Conservation (phyloP, 2,329 filamentous ascomycete species). For the Elsinoe fawcettii region DNA sequence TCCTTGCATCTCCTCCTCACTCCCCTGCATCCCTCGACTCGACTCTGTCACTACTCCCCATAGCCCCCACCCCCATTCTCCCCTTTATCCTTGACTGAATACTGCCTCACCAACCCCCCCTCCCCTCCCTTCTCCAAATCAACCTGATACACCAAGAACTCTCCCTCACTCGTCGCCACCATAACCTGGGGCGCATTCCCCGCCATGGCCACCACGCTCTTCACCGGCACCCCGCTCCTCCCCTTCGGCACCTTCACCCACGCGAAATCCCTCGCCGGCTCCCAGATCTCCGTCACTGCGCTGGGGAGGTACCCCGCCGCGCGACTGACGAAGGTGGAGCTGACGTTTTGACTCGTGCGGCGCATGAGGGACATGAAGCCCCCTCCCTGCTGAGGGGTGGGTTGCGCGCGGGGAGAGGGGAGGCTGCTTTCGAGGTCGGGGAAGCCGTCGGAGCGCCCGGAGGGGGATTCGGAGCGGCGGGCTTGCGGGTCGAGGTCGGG, state of each 20-base stretch:
- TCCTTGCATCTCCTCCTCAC: not conserved
- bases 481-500: conserved; percentile 23
- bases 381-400: conserved; percentile 45
- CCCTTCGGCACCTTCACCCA: conserved; percentile 84
- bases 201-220: conserved; percentile 96
- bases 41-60: too few relatives aligned
- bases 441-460: conserved; percentile 13
- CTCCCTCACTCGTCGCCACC: conserved; percentile 93
- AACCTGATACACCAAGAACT: conserved; percentile 91
- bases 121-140: conserved; percentile 93
- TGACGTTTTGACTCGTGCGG: conserved; percentile 90
- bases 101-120: conserved; percentile 82
- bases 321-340: conserved; percentile 77
- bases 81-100: conserved; percentile 13
- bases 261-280: conserved; percentile 87
- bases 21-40: too few relatives aligned
- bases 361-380: conserved; percentile 85
- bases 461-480: conserved; percentile 18
- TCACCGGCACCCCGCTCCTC: conserved; percentile 47
- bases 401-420: conserved; percentile 31
- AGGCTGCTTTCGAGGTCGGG: conserved; percentile 5
- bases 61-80: not conserved
- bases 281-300: conserved; percentile 96
- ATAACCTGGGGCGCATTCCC: conserved; percentile 92
- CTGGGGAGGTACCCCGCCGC: conserved; percentile 88